phyloP scores from a whole-genome alignment of 2,329 filamentous ascomycete genomes.

The Blastomyces emzantsi region DNA sequence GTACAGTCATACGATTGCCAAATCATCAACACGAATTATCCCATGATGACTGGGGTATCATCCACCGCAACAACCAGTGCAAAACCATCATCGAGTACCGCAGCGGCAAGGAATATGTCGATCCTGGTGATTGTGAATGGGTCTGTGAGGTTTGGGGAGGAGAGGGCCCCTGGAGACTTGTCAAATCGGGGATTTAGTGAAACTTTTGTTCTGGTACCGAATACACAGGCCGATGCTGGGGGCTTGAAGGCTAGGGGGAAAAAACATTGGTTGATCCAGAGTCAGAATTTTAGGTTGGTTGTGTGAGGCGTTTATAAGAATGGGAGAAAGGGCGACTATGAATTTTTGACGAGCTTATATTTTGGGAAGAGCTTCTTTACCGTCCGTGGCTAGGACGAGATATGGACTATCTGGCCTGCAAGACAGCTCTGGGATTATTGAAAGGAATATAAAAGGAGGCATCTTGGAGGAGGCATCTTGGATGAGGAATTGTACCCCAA shows the following conservation, averaged over 20 bases:
- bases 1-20: conserved; percentile 69
- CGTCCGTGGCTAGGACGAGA: neutral
- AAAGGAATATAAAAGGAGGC: neutral
- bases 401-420: neutral
- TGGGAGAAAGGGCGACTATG: neutral
- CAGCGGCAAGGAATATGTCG: conserved; percentile 52
- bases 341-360: neutral
- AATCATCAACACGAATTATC: conserved; percentile 62
- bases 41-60: conserved; percentile 31
- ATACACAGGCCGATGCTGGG: conserved; percentile 42
- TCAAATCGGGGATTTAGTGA: conserved; percentile 67
- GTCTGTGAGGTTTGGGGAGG: conserved; percentile 58
- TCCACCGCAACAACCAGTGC: conserved; percentile 19
- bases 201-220: conserved; percentile 70
- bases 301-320: conserved; percentile 25
- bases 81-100: conserved; percentile 16
- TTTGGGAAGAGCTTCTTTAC: neutral
- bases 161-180: conserved; percentile 43
- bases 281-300: conserved; percentile 59
- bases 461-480: neutral
- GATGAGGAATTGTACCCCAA: neutral
- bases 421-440: neutral
- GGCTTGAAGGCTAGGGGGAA: conserved; percentile 46
- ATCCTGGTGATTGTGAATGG: conserved; percentile 68
- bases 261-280: conserved; percentile 58